Conservation (phyloP, 2,329 filamentous ascomycete species). For the Thermoascus crustaceus region DNA sequence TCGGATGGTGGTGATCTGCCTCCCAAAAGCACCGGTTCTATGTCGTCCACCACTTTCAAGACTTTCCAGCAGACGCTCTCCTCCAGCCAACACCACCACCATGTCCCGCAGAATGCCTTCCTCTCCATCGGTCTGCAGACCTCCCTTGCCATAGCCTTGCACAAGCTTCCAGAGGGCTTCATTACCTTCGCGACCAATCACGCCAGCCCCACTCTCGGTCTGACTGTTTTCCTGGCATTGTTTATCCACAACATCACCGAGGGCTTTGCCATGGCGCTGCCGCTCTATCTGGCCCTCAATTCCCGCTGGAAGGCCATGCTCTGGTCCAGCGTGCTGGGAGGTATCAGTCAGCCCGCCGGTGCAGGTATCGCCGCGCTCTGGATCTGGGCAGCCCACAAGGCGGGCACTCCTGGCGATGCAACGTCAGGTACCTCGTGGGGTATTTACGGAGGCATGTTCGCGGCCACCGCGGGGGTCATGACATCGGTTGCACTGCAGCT, state of each 20-base stretch:
- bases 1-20: no score
- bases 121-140: conserved; percentile 93
- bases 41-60: not conserved
- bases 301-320: conserved; percentile 74
- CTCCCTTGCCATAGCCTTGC: conserved; percentile 85
- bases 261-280: conserved; percentile 87
- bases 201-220: conserved; percentile 77
- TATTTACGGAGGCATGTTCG: conserved; percentile 62
- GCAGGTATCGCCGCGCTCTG: conserved; percentile 76
- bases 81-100: conserved; percentile 68
- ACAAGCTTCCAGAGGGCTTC: conserved; percentile 83
- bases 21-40: not conserved
- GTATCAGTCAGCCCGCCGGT: conserved; percentile 77
- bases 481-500: conserved; percentile 83
- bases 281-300: conserved; percentile 81
- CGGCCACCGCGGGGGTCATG: conserved; percentile 88
- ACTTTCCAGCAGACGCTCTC: not conserved
- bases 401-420: conserved; percentile 32
- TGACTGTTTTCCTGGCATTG: conserved; percentile 88
- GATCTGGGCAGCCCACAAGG: conserved; percentile 63
- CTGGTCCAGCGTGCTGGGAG: conserved; percentile 76
- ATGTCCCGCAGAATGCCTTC: conserved; percentile 90
- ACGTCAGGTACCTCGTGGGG: conserved; percentile 42
- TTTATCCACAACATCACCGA: conserved; percentile 99
- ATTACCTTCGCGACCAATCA: conserved; percentile 97